Evolutionary conservation across 495 filamentous ascomycete species (phyloP).

Genomic region (Aspergillus diversus): DNA sequence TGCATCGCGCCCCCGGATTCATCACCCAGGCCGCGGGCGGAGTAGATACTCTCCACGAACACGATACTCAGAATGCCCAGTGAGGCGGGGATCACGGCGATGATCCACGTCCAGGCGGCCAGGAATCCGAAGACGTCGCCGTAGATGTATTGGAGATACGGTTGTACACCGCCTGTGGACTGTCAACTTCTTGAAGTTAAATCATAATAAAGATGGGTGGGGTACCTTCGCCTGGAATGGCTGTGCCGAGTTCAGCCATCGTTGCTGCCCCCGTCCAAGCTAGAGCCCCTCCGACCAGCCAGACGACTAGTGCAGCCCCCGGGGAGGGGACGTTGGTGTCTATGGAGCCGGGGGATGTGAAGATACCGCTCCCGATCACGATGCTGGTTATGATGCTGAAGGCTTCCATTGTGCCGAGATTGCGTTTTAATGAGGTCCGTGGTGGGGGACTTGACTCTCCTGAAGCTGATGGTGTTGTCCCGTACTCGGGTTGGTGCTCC

Average conservation of each 20-base stretch:
- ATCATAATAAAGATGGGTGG: no score
- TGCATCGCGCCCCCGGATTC: slow-evolving; percentile 17
- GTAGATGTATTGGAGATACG: slow-evolving; percentile 28
- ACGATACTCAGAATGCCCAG: slow-evolving; percentile 29
- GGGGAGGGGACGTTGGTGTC: slow-evolving; percentile 29
- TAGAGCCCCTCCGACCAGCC: slow-evolving; percentile 25
- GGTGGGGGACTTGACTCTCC: neutral
- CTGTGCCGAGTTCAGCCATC: slow-evolving; percentile 28
- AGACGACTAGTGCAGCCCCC: slow-evolving; percentile 22
- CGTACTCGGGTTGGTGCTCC: slow-evolving; percentile 4
- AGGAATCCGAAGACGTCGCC: slow-evolving; percentile 28
- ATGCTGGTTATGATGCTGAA: slow-evolving; percentile 30
- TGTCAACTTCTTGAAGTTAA: no score
- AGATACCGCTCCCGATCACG: slow-evolving; percentile 28
- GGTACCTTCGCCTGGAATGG: slow-evolving; percentile 23
- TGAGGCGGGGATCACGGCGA: slow-evolving; percentile 27
- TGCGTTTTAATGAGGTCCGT: slow-evolving; percentile 20
- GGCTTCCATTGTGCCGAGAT: slow-evolving; percentile 26
- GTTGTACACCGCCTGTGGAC: slow-evolving; percentile 19
- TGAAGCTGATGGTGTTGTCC: neutral
- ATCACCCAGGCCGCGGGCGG: slow-evolving; percentile 20
- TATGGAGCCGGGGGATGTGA: slow-evolving; percentile 26
- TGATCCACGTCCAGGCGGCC: slow-evolving; percentile 30
- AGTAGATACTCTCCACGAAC: slow-evolving; percentile 29
- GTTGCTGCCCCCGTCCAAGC: slow-evolving; percentile 28